These are phyloP conservation scores for Plasmodium ovale DNA, from an alignment of 169 alveolate genomes.

Conservation along the genomic window DNA sequence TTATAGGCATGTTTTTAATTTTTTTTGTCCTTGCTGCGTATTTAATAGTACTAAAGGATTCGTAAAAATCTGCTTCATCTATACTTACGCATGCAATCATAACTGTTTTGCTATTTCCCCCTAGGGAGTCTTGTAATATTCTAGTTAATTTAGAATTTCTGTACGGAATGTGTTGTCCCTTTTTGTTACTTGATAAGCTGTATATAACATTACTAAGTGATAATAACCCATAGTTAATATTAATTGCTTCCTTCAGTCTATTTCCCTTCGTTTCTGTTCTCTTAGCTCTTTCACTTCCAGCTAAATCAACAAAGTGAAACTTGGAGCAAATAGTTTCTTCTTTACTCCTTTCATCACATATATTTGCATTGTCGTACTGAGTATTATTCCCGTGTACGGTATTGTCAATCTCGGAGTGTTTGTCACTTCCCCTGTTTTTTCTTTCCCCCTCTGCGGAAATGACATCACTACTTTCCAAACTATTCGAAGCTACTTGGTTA, in stretches of 20 bases:
- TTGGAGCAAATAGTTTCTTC: constrained; percentile 45
- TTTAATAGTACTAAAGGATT: constrained; percentile 89
- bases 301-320: constrained; percentile 86
- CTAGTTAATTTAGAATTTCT: constrained; percentile 92
- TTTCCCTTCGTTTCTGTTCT: constrained; percentile 87
- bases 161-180: constrained; percentile 87
- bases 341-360: neutral
- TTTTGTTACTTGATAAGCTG: constrained; percentile 65
- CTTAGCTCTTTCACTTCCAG: constrained; percentile 89
- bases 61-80: constrained; percentile 89
- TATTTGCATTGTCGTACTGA: neutral
- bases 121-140: constrained; percentile 91
- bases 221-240: constrained; percentile 80
- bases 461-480: constrained; percentile 13
- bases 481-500: too few species aligned
- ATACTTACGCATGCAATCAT: constrained; percentile 94
- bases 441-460: neutral
- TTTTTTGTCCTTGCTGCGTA: constrained; percentile 92
- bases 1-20: constrained; percentile 90
- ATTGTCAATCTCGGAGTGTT: neutral
- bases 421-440: neutral
- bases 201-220: constrained; percentile 73
- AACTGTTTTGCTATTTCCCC: constrained; percentile 92
- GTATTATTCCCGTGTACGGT: neutral
- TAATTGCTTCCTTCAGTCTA: constrained; percentile 85